Base-by-base conservation (phyloP, 129 eudicot genomes). In the Pittosporum tobira region DNA sequence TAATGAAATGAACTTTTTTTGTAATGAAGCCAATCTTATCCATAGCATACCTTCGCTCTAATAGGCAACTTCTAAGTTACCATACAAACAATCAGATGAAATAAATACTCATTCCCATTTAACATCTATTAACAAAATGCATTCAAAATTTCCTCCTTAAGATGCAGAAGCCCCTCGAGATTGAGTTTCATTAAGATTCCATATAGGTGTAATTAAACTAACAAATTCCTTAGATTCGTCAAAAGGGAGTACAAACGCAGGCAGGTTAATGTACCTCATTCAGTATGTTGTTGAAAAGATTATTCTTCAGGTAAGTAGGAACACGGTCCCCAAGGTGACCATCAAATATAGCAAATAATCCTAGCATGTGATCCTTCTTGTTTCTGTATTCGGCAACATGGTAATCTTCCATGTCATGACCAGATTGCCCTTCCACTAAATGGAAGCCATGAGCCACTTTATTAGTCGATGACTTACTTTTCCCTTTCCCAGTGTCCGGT, bases 401-500 rank as follows among this genome's bases (percentile, higher is more conserved):
- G 62, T 85, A 85, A 58, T 85, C 94, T 66, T 85, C 94, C 94
- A 85, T 85, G 67, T 85, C 85, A 70, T 85, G 94, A 11, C 88
- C 88, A 22, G 94, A 81, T 65, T 78, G 65, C 5, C 94, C 94
- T 73, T 85, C 74, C 12, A 85, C 94, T 75, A 85, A 76, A 53
- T 81, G 80, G 65, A 85, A 85, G 11, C 94, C 94, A 59, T 85
- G 94, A 21, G 64, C 63, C 52, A 85, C 85, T 68, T 70, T 73
- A 30, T 40, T 81, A 59, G 55, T 72, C 38, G 81, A 51, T 5
- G 85, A 66, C 69, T 77, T 77, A 68, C 88, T 78, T 70, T 73
- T 78, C 58, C 94, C 94, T 73, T 75, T 81, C 26, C 85, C 94
- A 25, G 81, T 78, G 56, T 80, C 88, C 1, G 87, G 62, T 13